Percentiles rank a stretch among this genome's conserved stretches.
Evolutionary conservation across 371 early-diverging fungal species (phyloP).

Genomic region (Mortierella sp.): DNA sequence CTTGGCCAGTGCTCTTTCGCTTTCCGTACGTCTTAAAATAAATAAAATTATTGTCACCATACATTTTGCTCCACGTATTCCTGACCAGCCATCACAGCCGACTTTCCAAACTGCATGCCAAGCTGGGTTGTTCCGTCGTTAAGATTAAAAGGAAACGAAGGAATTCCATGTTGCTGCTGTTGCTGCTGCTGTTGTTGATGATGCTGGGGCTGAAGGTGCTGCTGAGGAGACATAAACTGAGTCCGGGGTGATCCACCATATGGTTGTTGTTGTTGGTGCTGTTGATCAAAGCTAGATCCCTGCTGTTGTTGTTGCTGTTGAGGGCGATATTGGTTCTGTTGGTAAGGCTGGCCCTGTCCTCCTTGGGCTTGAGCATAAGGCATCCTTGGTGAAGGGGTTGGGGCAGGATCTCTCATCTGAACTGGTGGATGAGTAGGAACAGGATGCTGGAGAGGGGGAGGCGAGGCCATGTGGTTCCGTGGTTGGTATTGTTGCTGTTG

Average conservation of each 20-base stretch:
- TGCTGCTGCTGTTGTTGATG: constrained; percentile 53
- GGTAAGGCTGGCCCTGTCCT: constrained; percentile 37
- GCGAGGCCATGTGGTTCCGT: constrained; percentile 57
- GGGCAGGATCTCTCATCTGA: constrained; percentile 67
- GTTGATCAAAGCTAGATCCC: constrained; percentile 52
- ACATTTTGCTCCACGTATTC: constrained; percentile 95
- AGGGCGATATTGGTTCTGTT: constrained; percentile 58
- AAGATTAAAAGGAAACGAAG: constrained; percentile 60
- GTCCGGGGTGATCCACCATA: constrained; percentile 42
- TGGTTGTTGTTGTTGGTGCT: constrained; percentile 57
- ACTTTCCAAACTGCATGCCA: constrained; percentile 95
- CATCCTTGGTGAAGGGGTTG: constrained; percentile 65
- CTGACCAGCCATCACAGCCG: constrained; percentile 90
- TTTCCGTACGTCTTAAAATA: not conserved
- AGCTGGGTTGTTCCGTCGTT: constrained; percentile 91
- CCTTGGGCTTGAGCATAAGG: constrained; percentile 43
- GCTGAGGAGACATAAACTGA: constrained; percentile 55
- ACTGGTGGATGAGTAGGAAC: constrained; percentile 78
- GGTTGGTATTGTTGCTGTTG: constrained; percentile 33
- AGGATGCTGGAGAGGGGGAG: constrained; percentile 81
- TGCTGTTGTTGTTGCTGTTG: constrained; percentile 58
- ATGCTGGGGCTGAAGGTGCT: constrained; percentile 44
- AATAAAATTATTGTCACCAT: constrained; percentile 35
- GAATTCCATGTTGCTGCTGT: constrained; percentile 54
- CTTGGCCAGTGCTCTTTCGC: constrained; percentile 16